Base-by-base conservation (phyloP, 129 eudicot genomes). In the Erigeron canadensis region DNA sequence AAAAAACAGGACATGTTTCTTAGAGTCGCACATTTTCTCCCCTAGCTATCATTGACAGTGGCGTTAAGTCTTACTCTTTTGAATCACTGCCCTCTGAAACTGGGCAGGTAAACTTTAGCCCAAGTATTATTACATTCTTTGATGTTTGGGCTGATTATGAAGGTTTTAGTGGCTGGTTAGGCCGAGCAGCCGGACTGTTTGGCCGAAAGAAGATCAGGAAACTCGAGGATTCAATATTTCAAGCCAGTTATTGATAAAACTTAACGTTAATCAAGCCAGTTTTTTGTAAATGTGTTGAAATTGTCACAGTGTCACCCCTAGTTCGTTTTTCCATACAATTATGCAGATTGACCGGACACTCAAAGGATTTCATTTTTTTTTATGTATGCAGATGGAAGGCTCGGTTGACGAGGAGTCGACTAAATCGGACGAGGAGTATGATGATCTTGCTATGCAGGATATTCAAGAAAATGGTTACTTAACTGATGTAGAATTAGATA, bases 321-420 rank as follows among this genome's bases (percentile, higher is more conserved):
- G 56, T 51, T 51, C 2, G 22, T 48, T 48, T 48, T 17, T 16
- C 17, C n/a, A 51, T 51, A 8, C 7, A n/a, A 53, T 53, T 16
- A 7, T 17, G 23, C 58, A n/a, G 19, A 53, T 74, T 15, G 65
- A 60, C 5, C 34, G 0, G 65, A 11, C 44, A 48, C 38, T 51
- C 10, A 17, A 17, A 39, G 21, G 5, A 10, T 10, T 51, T 47
- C 3, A 23, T 58, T 17, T 57, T 10, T 56, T 0, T 44, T 53
- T 11, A 47, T 6, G 18, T 12, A 8, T 64, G 17, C 77, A 83
- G 85, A 73, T 85, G 81, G 95, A 85, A 75, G 90, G 91, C 40
- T 88, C 95, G 8, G 95, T 88, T 37, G 95, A 88, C 1, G 95
- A 88, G 74, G 95, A 67, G 55, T 88, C 90, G 10, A 88, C 88